These are phyloP conservation scores for Cylindrotheca closterium DNA, from an alignment of 108 stramenopile genomes.

Conservation along the genomic window DNA sequence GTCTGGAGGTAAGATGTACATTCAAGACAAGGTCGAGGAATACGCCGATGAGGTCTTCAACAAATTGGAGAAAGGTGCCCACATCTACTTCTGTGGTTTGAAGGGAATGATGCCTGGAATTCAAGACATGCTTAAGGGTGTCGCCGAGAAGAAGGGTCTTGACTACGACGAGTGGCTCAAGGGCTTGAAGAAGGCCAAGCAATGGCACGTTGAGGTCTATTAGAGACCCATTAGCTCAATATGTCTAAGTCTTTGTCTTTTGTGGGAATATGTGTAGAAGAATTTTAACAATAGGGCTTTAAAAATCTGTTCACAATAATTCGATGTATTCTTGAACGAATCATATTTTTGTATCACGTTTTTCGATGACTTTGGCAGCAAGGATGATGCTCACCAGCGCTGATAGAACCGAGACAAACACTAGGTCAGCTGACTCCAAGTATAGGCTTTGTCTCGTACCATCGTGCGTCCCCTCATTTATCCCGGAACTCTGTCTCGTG, in stretches of 20 bases:
- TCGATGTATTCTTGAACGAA: no score
- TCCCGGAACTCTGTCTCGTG: no score
- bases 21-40: conserved; percentile 97
- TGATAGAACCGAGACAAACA: no score
- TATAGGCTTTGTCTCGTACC: no score
- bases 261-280: not conserved
- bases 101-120: conserved; percentile 99
- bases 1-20: conserved; percentile 98
- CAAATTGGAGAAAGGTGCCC: conserved; percentile 90
- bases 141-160: conserved; percentile 87
- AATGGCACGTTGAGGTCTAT: conserved; percentile 90
- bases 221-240: conserved; percentile 28
- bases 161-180: conserved; percentile 88
- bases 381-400: no score
- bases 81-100: conserved; percentile 98
- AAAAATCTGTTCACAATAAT: no score
- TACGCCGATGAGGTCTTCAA: conserved; percentile 91
- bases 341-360: no score
- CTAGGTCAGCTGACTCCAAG: no score
- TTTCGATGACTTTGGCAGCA: no score
- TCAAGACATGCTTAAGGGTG: conserved; percentile 90
- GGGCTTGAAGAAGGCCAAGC: conserved; percentile 76
- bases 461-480: no score
- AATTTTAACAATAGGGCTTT: no score
- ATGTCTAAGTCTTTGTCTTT: not conserved